Evolutionary conservation across 306 rosid species (phyloP), one percentile per base, ranked within the genome.

Genomic region (Pterocarpus santalinus): DNA sequence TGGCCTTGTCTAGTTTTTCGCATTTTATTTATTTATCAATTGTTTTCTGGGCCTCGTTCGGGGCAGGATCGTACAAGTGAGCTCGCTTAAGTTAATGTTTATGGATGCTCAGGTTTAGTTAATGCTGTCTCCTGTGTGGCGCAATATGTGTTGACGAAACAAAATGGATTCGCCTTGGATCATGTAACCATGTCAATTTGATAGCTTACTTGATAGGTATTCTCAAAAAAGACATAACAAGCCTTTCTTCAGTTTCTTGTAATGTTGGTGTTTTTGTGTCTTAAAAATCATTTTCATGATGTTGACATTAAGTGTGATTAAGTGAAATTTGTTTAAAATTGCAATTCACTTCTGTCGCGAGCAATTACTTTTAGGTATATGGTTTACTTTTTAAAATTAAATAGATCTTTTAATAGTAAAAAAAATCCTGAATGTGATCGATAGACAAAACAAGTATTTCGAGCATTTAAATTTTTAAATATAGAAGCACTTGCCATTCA

Each of bases 81-180:
- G 77, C 51, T 63, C 66, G 65, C 75, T 68, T 65, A 12, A 4
- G 15, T n/a, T 52, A 13, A 72, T 74, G 60, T 71, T 38, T 43
- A 10, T 82, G 34, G 65, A 77, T 86, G 60, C 22, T 35, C 14
- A 56, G 8, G 7, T 53, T 12, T 53, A 53, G n/a, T 53, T 53
- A 53, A 13, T 53, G 58, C 58, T 32, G 52, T 68, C 69, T 56
- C 62, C 34, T 43, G 16, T 68, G 60, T 39, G 60, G 22, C 36
- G 32, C 76, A 34, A 12, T 69, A 7, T 55, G 69, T 34, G 63
- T 69, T 44, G 28, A 79, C 52, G 7, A 79, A 69, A 58, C 32
- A 34, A 43, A 78, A 78, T 68, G 15, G 61, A 41, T 35, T 69
- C 61, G n/a, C 65, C 82, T 58, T 58, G 51, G 66, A 77, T 28